phyloP scores from a whole-genome alignment of 805 yeast species.

The Pichia phayaonensis region DNA sequence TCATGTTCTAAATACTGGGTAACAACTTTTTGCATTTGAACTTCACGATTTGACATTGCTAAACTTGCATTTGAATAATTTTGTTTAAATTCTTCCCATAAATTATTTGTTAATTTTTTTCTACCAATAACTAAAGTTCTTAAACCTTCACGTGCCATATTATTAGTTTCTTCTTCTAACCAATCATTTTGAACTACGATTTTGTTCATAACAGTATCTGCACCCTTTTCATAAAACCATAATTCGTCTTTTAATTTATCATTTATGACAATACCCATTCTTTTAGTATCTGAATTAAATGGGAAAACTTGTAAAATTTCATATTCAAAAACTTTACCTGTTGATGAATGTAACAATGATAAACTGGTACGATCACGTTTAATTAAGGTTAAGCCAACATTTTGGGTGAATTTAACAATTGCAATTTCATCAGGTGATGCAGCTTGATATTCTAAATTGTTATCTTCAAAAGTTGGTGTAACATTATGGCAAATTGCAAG shows the following conservation, averaged over 20 bases:
- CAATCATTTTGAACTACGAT: constrained; percentile 87
- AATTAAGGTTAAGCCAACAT: constrained; percentile 72
- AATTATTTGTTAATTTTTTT: constrained; percentile 49
- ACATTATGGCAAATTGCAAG: constrained; percentile 96
- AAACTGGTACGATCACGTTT: constrained; percentile 78
- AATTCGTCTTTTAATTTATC: constrained; percentile 58
- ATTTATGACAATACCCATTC: constrained; percentile 87
- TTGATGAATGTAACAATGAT: constrained; percentile 54
- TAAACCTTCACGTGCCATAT: constrained; percentile 97
- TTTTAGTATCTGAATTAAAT: constrained; percentile 87
- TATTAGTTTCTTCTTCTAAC: constrained; percentile 95
- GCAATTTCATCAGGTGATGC: constrained; percentile 99
- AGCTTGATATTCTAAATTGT: constrained; percentile 75
- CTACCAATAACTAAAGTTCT: constrained; percentile 93
- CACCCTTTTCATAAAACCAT: constrained; percentile 91
- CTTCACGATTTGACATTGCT: constrained; percentile 75
- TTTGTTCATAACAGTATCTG: constrained; percentile 85
- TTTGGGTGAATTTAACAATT: constrained; percentile 84
- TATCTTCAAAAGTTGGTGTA: constrained; percentile 83
- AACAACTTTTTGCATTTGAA: constrained; percentile 60
- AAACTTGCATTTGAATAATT: constrained; percentile 68
- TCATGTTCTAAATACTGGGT: constrained; percentile 68
- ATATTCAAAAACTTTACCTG: constrained; percentile 45
- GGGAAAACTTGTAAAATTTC: constrained; percentile 84
- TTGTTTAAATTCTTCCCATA: constrained; percentile 55